phyloP scores from a whole-genome alignment of 73 alveolate species.

The Tetrahymena thermophila region DNA sequence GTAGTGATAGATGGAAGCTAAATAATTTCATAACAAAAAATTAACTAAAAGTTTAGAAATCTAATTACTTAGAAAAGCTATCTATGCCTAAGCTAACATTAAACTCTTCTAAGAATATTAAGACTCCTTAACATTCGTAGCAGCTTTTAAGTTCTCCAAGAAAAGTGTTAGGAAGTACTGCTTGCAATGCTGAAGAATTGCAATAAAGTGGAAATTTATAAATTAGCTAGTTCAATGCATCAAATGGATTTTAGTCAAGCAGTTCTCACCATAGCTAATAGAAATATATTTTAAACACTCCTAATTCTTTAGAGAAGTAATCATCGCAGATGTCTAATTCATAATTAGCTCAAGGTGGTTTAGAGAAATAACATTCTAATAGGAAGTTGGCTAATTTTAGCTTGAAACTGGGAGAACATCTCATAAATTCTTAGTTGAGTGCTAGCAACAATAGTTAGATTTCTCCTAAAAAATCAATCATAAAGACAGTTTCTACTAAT shows the following conservation, averaged over 20 bases:
- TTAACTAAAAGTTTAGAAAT: not conserved
- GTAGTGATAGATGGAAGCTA: not conserved
- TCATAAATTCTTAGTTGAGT: not conserved
- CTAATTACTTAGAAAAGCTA: not conserved
- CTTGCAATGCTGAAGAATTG: not conserved
- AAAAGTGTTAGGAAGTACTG: not conserved
- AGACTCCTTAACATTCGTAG: not conserved
- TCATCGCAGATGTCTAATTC: not conserved
- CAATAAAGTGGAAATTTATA: not conserved
- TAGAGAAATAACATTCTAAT: not conserved
- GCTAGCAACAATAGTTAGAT: not conserved
- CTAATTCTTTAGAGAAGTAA: not conserved
- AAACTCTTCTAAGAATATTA: not conserved
- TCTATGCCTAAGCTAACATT: not conserved
- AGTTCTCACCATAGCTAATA: not conserved
- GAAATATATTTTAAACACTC: not conserved
- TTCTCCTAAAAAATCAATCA: not conserved
- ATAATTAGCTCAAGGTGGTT: not conserved
- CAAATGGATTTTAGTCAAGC: not conserved
- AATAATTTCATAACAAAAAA: not conserved
- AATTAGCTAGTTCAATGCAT: not conserved
- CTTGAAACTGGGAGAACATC: not conserved
- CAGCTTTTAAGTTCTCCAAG: not conserved
- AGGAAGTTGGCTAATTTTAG: not conserved
- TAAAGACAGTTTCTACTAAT: not conserved